phyloP scores from a whole-genome alignment of 257 asterid species.

The Catharanthus roseus region DNA sequence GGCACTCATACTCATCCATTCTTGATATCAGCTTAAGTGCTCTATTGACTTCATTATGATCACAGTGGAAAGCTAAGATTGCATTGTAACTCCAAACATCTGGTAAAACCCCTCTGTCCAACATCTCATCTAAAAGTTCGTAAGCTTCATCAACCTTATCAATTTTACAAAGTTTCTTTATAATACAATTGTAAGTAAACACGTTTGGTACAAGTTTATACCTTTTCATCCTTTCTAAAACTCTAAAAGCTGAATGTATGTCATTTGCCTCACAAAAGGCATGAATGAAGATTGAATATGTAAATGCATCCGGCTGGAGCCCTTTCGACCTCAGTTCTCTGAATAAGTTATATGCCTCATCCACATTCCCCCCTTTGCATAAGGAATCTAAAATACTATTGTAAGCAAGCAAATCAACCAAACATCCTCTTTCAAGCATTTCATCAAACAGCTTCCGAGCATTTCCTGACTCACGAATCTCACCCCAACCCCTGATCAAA shows the following conservation, averaged over 20 bases:
- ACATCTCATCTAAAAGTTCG: slow-evolving; percentile 67
- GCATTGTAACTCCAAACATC: slow-evolving; percentile 81
- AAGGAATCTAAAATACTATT: slow-evolving; percentile 61
- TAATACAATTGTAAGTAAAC: slow-evolving; percentile 61
- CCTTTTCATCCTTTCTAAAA: slow-evolving; percentile 68
- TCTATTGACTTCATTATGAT: slow-evolving; percentile 63
- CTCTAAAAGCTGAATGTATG: slow-evolving; percentile 55
- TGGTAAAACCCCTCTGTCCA: slow-evolving; percentile 40
- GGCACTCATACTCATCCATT: slow-evolving; percentile 49
- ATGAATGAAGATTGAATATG: slow-evolving; percentile 66
- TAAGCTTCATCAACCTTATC: slow-evolving; percentile 65
- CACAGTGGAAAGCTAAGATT: slow-evolving; percentile 60
- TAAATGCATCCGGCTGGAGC: slow-evolving; percentile 70
- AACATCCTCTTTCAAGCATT: slow-evolving; percentile 60
- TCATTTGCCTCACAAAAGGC: slow-evolving; percentile 54
- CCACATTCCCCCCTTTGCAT: slow-evolving; percentile 69
- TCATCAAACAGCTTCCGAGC: slow-evolving; percentile 69
- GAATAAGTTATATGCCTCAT: slow-evolving; percentile 59
- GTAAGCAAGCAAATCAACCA: slow-evolving; percentile 68
- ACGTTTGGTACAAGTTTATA: slow-evolving; percentile 61
- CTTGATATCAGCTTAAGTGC: slow-evolving; percentile 56
- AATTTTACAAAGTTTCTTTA: slow-evolving; percentile 68
- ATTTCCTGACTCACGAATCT: slow-evolving; percentile 35
- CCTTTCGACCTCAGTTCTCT: slow-evolving; percentile 48
- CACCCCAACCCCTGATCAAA: slow-evolving; percentile 86